Conservation (phyloP, 1,284 basidiomycete genomes). For the Kalmanozyma brasiliensis region DNA sequence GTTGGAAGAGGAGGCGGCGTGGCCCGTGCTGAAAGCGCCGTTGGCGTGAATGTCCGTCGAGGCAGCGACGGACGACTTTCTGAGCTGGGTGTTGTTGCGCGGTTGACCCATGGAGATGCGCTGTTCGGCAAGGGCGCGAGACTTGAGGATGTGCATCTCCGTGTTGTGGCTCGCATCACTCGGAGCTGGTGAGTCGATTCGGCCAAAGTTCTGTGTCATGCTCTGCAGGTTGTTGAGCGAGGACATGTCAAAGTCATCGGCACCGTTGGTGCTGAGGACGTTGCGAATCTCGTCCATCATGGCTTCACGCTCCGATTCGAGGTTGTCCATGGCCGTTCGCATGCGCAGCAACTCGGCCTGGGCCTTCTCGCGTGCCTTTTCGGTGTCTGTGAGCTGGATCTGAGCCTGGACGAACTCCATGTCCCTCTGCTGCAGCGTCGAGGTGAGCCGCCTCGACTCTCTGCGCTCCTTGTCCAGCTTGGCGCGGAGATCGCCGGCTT, state of each 20-base stretch:
- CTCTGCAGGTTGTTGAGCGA: constrained; percentile 49
- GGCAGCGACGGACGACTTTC: constrained; percentile 14
- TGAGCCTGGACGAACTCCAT: constrained; percentile 58
- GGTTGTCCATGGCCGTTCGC: constrained; percentile 58
- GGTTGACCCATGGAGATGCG: constrained; percentile 53
- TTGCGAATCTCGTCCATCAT: constrained; percentile 66
- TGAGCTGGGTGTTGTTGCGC: constrained; percentile 11
- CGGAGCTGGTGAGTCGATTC: constrained; percentile 32
- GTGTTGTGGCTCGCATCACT: constrained; percentile 49
- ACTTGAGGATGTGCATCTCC: constrained; percentile 55
- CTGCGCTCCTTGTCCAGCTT: constrained; percentile 88
- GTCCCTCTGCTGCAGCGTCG: constrained; percentile 55
- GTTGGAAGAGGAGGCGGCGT: constrained; percentile 29
- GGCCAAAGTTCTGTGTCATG: constrained; percentile 34
- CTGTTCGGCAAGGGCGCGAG: constrained; percentile 58
- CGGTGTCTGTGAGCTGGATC: constrained; percentile 60
- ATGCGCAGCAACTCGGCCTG: constrained; percentile 54
- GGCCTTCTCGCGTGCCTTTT: constrained; percentile 59
- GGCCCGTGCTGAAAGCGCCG: constrained; percentile 6
- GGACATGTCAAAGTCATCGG: constrained; percentile 44
- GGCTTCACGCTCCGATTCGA: constrained; percentile 57
- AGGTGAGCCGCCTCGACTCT: constrained; percentile 81
- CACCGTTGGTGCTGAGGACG: constrained; percentile 40
- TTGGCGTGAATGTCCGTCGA: constrained; percentile 15
- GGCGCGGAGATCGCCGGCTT: constrained; percentile 79